Evolutionary conservation across 306 rosid genomes (phyloP).

Genomic region (Arachis hypogaea): DNA sequence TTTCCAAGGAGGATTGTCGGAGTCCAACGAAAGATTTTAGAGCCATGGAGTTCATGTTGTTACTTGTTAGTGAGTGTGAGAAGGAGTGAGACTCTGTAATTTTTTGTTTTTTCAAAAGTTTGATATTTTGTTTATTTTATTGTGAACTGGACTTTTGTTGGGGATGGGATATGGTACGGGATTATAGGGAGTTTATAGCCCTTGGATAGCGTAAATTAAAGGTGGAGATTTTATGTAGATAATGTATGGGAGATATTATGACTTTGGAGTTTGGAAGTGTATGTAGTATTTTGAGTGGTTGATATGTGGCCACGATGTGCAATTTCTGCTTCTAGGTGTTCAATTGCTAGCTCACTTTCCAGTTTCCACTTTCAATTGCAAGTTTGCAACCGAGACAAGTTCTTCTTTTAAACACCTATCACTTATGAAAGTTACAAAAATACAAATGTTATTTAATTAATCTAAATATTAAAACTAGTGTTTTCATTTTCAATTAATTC

Average conservation of each 20-base stretch:
- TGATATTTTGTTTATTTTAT: neutral
- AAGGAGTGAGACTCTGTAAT: neutral
- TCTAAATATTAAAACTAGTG: too few relatives aligned
- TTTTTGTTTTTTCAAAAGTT: neutral
- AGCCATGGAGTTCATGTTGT: conserved; percentile 71
- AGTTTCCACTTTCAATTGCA: too few relatives aligned
- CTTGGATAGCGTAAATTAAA: conserved; percentile 51
- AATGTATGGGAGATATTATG: conserved; percentile 47
- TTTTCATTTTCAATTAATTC: too few relatives aligned
- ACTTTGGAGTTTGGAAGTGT: neutral
- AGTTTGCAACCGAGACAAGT: too few relatives aligned
- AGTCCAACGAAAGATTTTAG: conserved; percentile 90
- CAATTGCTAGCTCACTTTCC: neutral
- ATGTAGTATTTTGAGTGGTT: conserved; percentile 34
- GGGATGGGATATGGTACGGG: conserved; percentile 68
- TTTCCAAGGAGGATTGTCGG: conserved; percentile 73
- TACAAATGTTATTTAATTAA: too few relatives aligned
- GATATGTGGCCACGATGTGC: conserved; percentile 53
- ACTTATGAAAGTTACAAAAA: too few relatives aligned
- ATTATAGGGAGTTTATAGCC: conserved; percentile 34
- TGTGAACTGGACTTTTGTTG: neutral
- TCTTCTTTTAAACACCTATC: too few relatives aligned
- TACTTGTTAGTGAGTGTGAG: neutral
- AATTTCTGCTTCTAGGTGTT: neutral
- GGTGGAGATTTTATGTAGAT: conserved; percentile 59